These are phyloP conservation scores for Pistacia vera DNA, from an alignment of 345 rosid genomes.

Conservation along the genomic window DNA sequence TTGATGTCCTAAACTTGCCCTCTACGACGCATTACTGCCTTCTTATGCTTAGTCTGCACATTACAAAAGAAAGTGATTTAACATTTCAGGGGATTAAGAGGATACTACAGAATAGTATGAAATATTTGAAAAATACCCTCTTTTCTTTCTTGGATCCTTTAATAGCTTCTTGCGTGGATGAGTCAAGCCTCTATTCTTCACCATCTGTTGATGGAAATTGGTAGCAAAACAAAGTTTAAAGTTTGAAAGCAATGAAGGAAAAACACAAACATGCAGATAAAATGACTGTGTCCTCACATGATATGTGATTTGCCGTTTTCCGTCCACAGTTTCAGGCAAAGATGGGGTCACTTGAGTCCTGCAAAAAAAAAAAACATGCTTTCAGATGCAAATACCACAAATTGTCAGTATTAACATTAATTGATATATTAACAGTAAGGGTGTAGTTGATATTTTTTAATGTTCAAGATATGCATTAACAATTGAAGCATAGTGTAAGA, in stretches of 20 bases:
- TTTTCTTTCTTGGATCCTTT: conserved; percentile 89
- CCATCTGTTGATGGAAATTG: conserved; percentile 42
- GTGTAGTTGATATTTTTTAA: too few relatives aligned
- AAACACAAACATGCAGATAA: neutral
- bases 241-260: neutral
- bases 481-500: conserved; percentile 1
- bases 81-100: conserved; percentile 1
- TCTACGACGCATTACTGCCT: conserved; percentile 40
- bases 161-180: conserved; percentile 55
- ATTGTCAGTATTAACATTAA: neutral
- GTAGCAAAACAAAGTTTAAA: neutral
- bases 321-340: conserved; percentile 64
- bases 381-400: neutral
- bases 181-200: conserved; percentile 71
- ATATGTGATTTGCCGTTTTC: conserved; percentile 55
- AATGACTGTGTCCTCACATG: conserved; percentile 44
- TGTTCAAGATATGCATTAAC: too few relatives aligned
- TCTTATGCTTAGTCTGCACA: conserved; percentile 52
- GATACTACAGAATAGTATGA: neutral
- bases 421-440: too few relatives aligned
- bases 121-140: conserved; percentile 42
- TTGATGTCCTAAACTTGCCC: conserved; percentile 67
- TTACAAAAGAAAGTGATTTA: neutral
- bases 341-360: conserved; percentile 40
- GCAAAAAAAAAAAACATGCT: conserved; percentile 13